These are phyloP conservation scores for Yamadazyma scolyti DNA, from an alignment of 805 yeast genomes.

Conservation along the genomic window DNA sequence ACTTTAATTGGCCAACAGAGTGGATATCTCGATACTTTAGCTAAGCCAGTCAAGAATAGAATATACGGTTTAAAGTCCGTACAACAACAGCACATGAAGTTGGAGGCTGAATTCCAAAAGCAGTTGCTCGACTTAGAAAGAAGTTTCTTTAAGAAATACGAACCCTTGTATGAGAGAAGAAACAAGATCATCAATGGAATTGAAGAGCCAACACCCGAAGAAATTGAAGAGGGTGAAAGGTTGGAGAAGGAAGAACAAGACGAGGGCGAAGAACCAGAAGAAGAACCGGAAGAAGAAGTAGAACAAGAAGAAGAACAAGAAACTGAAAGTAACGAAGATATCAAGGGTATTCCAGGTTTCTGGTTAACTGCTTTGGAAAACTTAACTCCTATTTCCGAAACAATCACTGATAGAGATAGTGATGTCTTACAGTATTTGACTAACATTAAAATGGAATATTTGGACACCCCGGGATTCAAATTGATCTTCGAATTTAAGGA, in stretches of 20 bases:
- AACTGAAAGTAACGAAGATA: constrained; percentile 35
- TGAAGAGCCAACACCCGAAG: constrained; percentile 73
- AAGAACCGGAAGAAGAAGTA: constrained; percentile 16
- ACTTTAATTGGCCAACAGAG: constrained; percentile 80
- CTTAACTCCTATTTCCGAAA: constrained; percentile 73
- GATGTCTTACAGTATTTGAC: constrained; percentile 69
- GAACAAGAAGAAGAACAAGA: constrained; percentile 34
- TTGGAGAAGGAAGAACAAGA: constrained; percentile 56
- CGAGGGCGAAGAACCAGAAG: constrained; percentile 19
- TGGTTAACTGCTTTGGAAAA: constrained; percentile 96
- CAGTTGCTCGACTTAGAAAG: constrained; percentile 85
- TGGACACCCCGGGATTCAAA: constrained; percentile 83
- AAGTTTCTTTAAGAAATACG: constrained; percentile 66
- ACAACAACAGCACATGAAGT: constrained; percentile 72
- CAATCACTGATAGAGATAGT: constrained; percentile 85
- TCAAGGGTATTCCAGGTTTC: constrained; percentile 83
- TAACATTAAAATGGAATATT: constrained; percentile 75
- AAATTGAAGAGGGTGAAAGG: constrained; percentile 73
- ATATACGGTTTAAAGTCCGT: constrained; percentile 78
- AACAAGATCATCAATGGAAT: constrained; percentile 67
- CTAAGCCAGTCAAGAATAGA: constrained; percentile 68
- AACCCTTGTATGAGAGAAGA: constrained; percentile 74
- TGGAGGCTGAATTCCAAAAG: constrained; percentile 89
- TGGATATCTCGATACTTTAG: constrained; percentile 78
- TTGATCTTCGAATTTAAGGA: constrained; percentile 74